phyloP scores from a whole-genome alignment of 208 protist genomes.

The Phytomonas francai region DNA sequence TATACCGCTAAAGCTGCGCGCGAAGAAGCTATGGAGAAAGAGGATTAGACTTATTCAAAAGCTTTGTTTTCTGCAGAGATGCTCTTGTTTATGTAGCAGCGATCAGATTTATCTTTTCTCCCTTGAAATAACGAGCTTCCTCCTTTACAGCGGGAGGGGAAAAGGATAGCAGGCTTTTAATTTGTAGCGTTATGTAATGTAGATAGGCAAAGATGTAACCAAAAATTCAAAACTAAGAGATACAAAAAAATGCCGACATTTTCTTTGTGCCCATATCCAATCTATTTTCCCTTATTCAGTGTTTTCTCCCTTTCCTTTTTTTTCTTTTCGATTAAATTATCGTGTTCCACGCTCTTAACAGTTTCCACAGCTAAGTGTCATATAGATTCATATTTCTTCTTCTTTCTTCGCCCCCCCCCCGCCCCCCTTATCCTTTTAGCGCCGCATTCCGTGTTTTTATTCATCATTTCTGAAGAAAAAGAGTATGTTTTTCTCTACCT shows the following conservation, averaged over 20 bases:
- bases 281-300: background rate
- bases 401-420: background rate
- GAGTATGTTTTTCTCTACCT: constrained; percentile 96
- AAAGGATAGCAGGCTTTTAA: background rate
- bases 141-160: background rate
- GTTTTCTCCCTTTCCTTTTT: constrained; percentile 5
- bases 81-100: background rate
- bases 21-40: constrained; percentile 39
- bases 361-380: background rate
- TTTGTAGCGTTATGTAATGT: background rate
- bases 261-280: background rate
- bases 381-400: background rate
- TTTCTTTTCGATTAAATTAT: background rate
- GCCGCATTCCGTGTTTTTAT: background rate
- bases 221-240: constrained; percentile 5
- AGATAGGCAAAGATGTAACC: background rate
- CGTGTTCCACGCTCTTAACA: background rate
- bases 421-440: background rate
- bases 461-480: background rate
- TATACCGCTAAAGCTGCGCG: constrained; percentile 58
- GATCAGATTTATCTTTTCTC: background rate
- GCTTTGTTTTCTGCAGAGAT: background rate
- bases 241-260: background rate
- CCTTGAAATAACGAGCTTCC: background rate
- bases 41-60: constrained; percentile 16